phyloP scores from a whole-genome alignment of 345 rosid genomes.

The Pseudoturritis turrita region DNA sequence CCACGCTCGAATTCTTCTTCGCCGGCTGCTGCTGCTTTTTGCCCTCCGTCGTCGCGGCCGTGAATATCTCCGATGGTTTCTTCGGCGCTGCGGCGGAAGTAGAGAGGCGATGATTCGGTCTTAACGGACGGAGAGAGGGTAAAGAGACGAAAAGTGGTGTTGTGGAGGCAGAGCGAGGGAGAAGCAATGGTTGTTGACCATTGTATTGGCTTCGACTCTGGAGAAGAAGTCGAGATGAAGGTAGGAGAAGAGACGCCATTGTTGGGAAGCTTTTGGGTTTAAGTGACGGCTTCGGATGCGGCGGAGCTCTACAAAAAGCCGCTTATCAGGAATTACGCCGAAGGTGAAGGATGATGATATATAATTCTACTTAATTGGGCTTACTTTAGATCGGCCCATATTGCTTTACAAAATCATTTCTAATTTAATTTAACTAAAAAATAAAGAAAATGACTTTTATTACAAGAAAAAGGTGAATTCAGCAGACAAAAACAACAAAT shows the following conservation, averaged over 20 bases:
- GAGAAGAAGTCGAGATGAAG: slow-evolving; percentile 27
- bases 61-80: slow-evolving; percentile 12
- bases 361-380: neutral
- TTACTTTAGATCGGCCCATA: slow-evolving; percentile 1
- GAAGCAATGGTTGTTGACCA: slow-evolving; percentile 13
- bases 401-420: neutral
- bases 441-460: neutral
- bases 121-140: slow-evolving; percentile 15
- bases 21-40: slow-evolving; percentile 26
- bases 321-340: slow-evolving; percentile 10
- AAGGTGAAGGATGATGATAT: neutral
- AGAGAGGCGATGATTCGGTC: slow-evolving; percentile 10
- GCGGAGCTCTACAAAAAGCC: slow-evolving; percentile 25
- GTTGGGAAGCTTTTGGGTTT: slow-evolving; percentile 1
- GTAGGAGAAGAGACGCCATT: slow-evolving; percentile 38
- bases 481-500: neutral
- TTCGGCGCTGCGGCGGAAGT: slow-evolving; percentile 32
- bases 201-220: slow-evolving; percentile 23
- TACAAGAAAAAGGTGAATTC: neutral
- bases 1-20: slow-evolving; percentile 11
- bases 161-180: slow-evolving; percentile 9
- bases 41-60: neutral
- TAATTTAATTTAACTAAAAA: neutral
- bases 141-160: slow-evolving; percentile 22
- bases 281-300: slow-evolving; percentile 15